Percentiles rank a stretch among this genome's conserved stretches.
Conservation (phyloP, 805 yeast genomes). For the Kodamaea hsintzibuensis region DNA sequence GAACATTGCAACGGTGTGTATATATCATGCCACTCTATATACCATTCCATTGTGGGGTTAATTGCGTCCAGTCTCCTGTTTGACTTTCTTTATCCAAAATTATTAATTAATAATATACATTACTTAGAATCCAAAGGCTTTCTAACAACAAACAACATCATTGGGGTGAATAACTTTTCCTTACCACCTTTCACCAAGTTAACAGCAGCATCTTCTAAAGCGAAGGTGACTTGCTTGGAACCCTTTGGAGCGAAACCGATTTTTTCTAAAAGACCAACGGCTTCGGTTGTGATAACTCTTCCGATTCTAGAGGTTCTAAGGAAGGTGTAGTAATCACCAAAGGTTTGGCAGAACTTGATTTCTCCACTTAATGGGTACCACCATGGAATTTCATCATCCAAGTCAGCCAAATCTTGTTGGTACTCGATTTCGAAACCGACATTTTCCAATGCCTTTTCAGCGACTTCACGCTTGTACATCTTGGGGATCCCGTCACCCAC, state of each 20-base stretch:
- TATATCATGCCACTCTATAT: no score
- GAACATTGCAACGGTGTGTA: no score
- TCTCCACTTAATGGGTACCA: slow-evolving; percentile 96
- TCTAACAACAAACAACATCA: slow-evolving; percentile 89
- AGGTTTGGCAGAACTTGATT: slow-evolving; percentile 78
- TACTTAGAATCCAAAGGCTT: slow-evolving; percentile 54
- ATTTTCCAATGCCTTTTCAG: slow-evolving; percentile 77
- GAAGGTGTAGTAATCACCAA: slow-evolving; percentile 77
- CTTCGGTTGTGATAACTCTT: slow-evolving; percentile 78
- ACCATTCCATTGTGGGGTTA: no score
- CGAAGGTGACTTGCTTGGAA: slow-evolving; percentile 79
- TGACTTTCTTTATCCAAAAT: background rate
- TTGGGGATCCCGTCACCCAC: slow-evolving; percentile 99
- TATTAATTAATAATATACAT: background rate
- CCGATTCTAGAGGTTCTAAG: slow-evolving; percentile 88
- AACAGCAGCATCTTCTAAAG: slow-evolving; percentile 96
- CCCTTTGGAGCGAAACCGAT: slow-evolving; percentile 92
- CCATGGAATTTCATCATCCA: slow-evolving; percentile 90
- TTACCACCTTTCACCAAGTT: slow-evolving; percentile 93
- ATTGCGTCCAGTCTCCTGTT: no score
- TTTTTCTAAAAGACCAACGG: slow-evolving; percentile 80
- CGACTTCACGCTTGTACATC: slow-evolving; percentile 85
- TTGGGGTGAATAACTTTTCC: slow-evolving; percentile 90
- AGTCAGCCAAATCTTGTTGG: slow-evolving; percentile 80
- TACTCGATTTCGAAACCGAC: slow-evolving; percentile 85